A percentile compares a stretch with the other conserved stretches of the same genome.
Conservation (phyloP, 495 filamentous ascomycete species). For the Hypoxylon intermedium region DNA sequence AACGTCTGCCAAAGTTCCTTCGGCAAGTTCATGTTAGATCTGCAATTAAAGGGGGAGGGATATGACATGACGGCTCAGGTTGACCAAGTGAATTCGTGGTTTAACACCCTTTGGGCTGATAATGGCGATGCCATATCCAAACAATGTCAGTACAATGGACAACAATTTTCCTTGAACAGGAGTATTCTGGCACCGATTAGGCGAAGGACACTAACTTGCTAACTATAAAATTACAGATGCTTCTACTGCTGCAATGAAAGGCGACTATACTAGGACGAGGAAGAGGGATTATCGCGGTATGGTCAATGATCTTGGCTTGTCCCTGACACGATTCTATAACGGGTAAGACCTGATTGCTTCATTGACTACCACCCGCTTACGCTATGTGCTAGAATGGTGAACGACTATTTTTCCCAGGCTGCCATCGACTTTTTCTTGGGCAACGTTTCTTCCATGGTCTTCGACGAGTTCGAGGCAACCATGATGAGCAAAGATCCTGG, state of each 20-base stretch:
- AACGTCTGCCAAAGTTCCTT: constrained; percentile 92
- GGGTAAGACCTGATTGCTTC: constrained; percentile 47
- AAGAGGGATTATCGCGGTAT: constrained; percentile 92
- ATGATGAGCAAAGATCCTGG: constrained; percentile 89
- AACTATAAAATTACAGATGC: constrained; percentile 61
- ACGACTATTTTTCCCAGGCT: constrained; percentile 94
- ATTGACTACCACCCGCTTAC: constrained; percentile 18
- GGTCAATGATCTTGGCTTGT: constrained; percentile 89
- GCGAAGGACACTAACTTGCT: too few relatives aligned
- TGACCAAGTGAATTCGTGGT: constrained; percentile 83
- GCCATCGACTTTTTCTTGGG: constrained; percentile 94
- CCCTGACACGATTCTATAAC: constrained; percentile 74
- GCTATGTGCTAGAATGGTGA: constrained; percentile 80
- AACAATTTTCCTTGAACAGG: neutral
- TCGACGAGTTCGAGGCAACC: constrained; percentile 87
- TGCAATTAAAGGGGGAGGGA: constrained; percentile 75
- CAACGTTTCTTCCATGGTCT: constrained; percentile 80
- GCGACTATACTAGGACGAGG: constrained; percentile 89
- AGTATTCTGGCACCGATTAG: too few relatives aligned
- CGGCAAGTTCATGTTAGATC: constrained; percentile 76
- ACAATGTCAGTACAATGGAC: constrained; percentile 52
- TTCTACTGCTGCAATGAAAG: constrained; percentile 90
- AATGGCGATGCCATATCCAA: constrained; percentile 82
- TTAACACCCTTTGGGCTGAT: constrained; percentile 94
- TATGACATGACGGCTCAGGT: constrained; percentile 70